Evolutionary conservation across 2,329 filamentous ascomycete species (phyloP).

Genomic region (Colletotrichum ledebouriae): DNA sequence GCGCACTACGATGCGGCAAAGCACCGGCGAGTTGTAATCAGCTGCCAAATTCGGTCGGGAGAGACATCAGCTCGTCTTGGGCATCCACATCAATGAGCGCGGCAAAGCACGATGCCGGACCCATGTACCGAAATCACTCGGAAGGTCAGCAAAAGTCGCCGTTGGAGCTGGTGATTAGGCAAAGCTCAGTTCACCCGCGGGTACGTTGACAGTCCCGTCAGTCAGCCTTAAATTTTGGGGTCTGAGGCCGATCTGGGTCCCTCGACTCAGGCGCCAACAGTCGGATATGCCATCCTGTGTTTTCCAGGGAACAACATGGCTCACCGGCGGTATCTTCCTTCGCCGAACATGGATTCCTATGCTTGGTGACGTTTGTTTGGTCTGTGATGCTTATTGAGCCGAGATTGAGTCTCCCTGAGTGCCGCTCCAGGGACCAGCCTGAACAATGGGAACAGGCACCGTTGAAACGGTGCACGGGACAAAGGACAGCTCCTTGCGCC

Average conservation of each 20-base stretch:
- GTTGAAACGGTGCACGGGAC: conserved; percentile 26
- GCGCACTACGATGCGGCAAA: conserved; percentile 1
- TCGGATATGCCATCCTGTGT: conserved; percentile 10
- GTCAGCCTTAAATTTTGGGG: conserved; percentile 9
- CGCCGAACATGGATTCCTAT: not conserved
- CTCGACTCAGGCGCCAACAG: not conserved
- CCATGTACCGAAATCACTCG: not conserved
- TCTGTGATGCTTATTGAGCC: not conserved
- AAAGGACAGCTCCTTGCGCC: conserved; percentile 16
- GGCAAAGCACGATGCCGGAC: not conserved
- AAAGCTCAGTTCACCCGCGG: too few relatives aligned
- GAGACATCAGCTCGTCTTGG: not conserved
- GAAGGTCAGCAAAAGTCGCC: not conserved
- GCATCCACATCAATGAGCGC: not conserved
- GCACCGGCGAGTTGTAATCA: not conserved
- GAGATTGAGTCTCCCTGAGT: too few relatives aligned
- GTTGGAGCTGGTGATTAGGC: not conserved
- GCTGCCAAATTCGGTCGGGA: not conserved
- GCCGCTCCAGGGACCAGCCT: too few relatives aligned
- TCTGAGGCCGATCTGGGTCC: not conserved
- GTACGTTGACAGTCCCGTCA: not conserved
- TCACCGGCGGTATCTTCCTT: not conserved
- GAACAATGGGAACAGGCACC: conserved; percentile 4
- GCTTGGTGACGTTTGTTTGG: too few relatives aligned
- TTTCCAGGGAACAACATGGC: not conserved